Conservation (phyloP, 371 early-diverging fungal genomes). For the Circinella minor region DNA sequence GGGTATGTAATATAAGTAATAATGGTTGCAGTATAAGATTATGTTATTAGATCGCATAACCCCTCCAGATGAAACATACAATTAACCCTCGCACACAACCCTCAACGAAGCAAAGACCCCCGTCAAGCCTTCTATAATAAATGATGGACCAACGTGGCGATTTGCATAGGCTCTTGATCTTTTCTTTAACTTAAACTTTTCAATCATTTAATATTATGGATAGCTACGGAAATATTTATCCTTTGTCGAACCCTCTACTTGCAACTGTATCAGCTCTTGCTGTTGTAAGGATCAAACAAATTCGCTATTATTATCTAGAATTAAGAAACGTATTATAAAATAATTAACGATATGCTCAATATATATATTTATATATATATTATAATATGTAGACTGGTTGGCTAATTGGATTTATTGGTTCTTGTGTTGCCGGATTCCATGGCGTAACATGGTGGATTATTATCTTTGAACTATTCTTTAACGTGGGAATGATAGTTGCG, state of each 20-base stretch:
- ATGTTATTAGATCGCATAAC: not conserved
- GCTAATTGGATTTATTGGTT: slow-evolving; percentile 70
- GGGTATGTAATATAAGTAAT: too few species aligned
- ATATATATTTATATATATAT: not conserved
- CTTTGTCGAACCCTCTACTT: slow-evolving; percentile 25
- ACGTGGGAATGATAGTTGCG: slow-evolving; percentile 44
- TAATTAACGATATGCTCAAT: too few species aligned
- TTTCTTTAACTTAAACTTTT: slow-evolving; percentile 5
- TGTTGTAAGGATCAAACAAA: slow-evolving; percentile 17
- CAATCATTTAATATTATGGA: slow-evolving; percentile 13
- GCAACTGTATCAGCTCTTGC: slow-evolving; percentile 23
- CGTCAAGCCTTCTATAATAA: not conserved
- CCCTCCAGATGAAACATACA: slow-evolving; percentile 2
- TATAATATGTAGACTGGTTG: slow-evolving; percentile 56
- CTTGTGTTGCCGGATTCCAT: slow-evolving; percentile 52
- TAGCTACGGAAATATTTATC: slow-evolving; percentile 27
- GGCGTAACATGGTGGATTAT: slow-evolving; percentile 63
- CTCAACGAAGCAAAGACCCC: slow-evolving; percentile 5
- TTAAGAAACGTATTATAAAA: too few species aligned
- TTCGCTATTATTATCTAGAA: not conserved
- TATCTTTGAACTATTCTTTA: slow-evolving; percentile 63
- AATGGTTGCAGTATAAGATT: not conserved
- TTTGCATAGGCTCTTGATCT: slow-evolving; percentile 2
- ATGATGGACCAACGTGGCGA: not conserved
- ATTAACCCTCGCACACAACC: not conserved